These are phyloP conservation scores for Cyberlindnera suaveolens DNA, from an alignment of 805 yeast species.

Conservation along the genomic window DNA sequence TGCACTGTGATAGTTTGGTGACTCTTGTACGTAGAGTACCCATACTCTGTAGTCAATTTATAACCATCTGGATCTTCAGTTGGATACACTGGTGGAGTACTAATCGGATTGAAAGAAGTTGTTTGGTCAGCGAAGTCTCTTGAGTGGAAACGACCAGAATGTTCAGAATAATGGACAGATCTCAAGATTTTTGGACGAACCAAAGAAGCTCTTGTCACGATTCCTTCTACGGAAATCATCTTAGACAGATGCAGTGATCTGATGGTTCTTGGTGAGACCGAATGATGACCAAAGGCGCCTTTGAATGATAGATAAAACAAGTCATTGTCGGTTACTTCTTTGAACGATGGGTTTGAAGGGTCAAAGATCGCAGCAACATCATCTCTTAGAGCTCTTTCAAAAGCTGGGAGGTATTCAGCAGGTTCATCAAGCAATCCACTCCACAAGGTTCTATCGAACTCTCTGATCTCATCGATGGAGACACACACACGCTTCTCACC, in stretches of 20 bases:
- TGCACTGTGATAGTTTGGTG: constrained; percentile 92
- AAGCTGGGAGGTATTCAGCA: constrained; percentile 81
- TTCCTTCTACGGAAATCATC: constrained; percentile 87
- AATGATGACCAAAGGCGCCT: constrained; percentile 88
- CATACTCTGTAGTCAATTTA: constrained; percentile 84
- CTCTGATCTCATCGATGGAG: constrained; percentile 82
- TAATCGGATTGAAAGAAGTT: constrained; percentile 78
- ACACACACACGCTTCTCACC: constrained; percentile 63
- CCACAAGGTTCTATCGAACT: constrained; percentile 76
- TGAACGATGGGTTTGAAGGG: constrained; percentile 45
- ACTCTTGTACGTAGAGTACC: constrained; percentile 86
- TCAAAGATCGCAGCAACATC: constrained; percentile 70
- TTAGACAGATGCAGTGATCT: constrained; percentile 71
- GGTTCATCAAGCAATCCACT: constrained; percentile 68
- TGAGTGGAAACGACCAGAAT: constrained; percentile 77
- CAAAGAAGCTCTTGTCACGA: constrained; percentile 87
- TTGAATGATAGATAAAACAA: constrained; percentile 72
- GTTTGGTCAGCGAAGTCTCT: constrained; percentile 92
- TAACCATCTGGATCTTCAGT: constrained; percentile 90
- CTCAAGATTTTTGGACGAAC: constrained; percentile 89
- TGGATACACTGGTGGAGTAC: constrained; percentile 83
- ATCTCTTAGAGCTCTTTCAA: constrained; percentile 80
- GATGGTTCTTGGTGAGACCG: constrained; percentile 83
- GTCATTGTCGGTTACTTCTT: constrained; percentile 51
- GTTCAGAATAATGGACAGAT: constrained; percentile 89